Percentiles rank a stretch among this genome's conserved stretches.
Evolutionary conservation across 768 basidiomycete genomes (phyloP).

Genomic region (Cystobasidiopsis lactophilus): DNA sequence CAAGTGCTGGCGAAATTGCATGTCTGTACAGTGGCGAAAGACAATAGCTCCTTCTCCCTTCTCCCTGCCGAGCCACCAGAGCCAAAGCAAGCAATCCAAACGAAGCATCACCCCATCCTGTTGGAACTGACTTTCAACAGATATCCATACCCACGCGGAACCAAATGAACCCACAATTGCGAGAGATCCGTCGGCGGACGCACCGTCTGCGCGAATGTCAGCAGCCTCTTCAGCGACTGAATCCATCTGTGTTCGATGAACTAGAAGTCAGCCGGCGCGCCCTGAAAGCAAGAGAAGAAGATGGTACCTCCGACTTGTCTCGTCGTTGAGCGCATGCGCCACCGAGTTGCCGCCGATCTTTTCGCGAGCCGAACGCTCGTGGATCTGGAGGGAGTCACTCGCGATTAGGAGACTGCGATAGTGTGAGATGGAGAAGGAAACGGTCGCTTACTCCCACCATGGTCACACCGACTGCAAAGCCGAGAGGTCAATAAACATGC

Average conservation of each 20-base stretch:
- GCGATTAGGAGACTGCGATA: conserved; percentile 1
- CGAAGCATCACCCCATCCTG: not conserved
- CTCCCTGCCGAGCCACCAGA: too few relatives aligned
- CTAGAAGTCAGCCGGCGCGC: conserved; percentile 26
- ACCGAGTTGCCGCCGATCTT: conserved; percentile 95
- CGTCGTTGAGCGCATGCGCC: conserved; percentile 94
- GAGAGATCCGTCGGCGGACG: conserved; percentile 72
- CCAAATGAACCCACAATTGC: conserved; percentile 11
- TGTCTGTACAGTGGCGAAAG: too few relatives aligned
- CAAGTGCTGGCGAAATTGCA: too few relatives aligned
- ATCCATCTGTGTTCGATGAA: not conserved
- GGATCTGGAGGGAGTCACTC: conserved; percentile 49
- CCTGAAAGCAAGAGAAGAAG: conserved; percentile 55
- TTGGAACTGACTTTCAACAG: not conserved
- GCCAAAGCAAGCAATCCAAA: too few relatives aligned
- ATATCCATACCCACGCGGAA: not conserved
- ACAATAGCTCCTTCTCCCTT: too few relatives aligned
- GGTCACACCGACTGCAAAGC: conserved; percentile 1
- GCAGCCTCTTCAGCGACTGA: conserved; percentile 34
- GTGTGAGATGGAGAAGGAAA: not conserved
- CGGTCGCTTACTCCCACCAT: not conserved
- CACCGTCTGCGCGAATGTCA: conserved; percentile 89
- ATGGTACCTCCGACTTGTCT: conserved; percentile 96
- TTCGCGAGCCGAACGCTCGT: conserved; percentile 91
- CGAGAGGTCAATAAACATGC: not conserved